Conservation (phyloP, 2,329 filamentous ascomycete species). For the Leptographium lundbergii region DNA sequence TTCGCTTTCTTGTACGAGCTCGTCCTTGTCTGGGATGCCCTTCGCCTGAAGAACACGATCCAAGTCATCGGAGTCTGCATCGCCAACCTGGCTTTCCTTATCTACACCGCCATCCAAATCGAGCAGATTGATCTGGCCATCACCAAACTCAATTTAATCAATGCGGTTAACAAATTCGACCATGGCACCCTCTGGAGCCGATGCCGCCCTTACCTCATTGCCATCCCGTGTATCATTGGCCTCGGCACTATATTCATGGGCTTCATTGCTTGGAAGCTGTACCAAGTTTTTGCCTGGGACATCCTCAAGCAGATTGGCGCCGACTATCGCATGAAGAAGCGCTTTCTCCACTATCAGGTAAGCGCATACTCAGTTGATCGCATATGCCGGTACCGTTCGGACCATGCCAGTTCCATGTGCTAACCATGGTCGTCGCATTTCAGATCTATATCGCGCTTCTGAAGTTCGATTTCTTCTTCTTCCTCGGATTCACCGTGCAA, state of each 20-base stretch:
- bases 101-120: constrained; percentile 88
- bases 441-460: constrained; percentile 95
- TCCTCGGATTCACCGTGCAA: constrained; percentile 95
- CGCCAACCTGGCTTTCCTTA: constrained; percentile 80
- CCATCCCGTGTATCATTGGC: constrained; percentile 74
- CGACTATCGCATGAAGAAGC: constrained; percentile 90
- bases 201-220: constrained; percentile 65
- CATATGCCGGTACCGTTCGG: background rate
- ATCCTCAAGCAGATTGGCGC: constrained; percentile 99
- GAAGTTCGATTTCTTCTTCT: constrained; percentile 99
- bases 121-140: constrained; percentile 78
- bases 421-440: background rate
- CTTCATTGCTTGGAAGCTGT: constrained; percentile 84
- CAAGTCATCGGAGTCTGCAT: constrained; percentile 91
- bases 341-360: constrained; percentile 96
- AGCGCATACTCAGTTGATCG: background rate
- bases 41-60: constrained; percentile 94
- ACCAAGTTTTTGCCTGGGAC: constrained; percentile 97
- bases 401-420: constrained; percentile 11
- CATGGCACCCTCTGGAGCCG: constrained; percentile 48
- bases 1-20: constrained; percentile 93
- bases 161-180: constrained; percentile 14
- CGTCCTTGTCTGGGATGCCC: constrained; percentile 80
- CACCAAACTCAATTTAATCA: constrained; percentile 37
- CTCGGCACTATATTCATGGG: constrained; percentile 60